These are phyloP conservation scores for Opeltia flavorubescens DNA, from an alignment of 495 filamentous ascomycete species.

Conservation along the genomic window DNA sequence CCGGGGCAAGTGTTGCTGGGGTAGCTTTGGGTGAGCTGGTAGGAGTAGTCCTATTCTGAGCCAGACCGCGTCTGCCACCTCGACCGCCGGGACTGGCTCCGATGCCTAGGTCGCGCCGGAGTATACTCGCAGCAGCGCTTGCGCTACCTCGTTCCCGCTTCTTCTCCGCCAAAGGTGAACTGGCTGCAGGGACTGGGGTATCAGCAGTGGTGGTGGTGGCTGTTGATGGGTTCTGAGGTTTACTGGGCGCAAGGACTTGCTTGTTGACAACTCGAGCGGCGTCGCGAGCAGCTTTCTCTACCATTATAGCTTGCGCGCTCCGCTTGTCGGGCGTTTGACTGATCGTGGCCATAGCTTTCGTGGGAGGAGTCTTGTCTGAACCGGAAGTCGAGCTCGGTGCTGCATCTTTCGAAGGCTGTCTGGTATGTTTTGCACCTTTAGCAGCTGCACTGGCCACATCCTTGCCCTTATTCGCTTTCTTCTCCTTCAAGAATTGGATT, in stretches of 20 bases:
- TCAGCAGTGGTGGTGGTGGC: constrained; percentile 9
- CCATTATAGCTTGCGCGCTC: constrained; percentile 25
- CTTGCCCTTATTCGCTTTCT: constrained; percentile 78
- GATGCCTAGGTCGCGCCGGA: constrained; percentile 85
- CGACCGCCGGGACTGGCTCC: constrained; percentile 40
- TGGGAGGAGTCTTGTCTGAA: constrained; percentile 30
- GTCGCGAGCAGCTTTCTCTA: constrained; percentile 54
- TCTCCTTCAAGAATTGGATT: constrained; percentile 79
- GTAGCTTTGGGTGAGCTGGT: constrained; percentile 34
- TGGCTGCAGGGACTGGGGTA: constrained; percentile 12
- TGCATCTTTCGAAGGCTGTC: constrained; percentile 37
- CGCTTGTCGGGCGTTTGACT: constrained; percentile 31
- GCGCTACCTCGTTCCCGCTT: constrained; percentile 57
- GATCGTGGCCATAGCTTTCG: constrained; percentile 11
- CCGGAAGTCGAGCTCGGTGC: constrained; percentile 25
- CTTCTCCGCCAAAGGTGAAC: constrained; percentile 27
- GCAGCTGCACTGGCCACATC: constrained; percentile 31
- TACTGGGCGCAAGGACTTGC: constrained; percentile 32
- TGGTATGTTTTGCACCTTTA: constrained; percentile 29
- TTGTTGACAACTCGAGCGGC: constrained; percentile 69
- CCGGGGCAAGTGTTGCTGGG: constrained; percentile 17
- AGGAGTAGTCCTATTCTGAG: constrained; percentile 27
- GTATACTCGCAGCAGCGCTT: constrained; percentile 64
- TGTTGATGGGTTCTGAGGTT: constrained; percentile 18
- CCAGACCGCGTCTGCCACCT: constrained; percentile 22